Base-by-base conservation (phyloP, 1,139 yeast species). In the Arxiozyma slooffiae region DNA sequence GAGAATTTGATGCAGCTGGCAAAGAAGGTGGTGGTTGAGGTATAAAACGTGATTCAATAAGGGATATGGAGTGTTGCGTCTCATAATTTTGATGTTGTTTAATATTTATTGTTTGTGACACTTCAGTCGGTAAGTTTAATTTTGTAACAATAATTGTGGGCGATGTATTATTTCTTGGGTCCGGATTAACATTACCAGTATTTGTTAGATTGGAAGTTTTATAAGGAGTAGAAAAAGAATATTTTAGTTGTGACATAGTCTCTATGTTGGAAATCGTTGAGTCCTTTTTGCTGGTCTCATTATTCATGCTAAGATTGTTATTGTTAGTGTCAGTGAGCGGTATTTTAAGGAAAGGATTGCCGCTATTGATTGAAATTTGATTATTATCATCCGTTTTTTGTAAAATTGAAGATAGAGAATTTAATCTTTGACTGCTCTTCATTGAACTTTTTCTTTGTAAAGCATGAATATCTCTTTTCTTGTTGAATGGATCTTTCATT, bases 11-110 rank as follows among this genome's bases (percentile, higher is more conserved):
- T 11, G 48, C 42, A 3, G 38, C n/a, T 7, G 54, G 52, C 24
- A 52, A 40, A 11, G 55, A 50, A 17, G 54, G 55, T 21, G 54
- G 54, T 24, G 55, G 51, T 30, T 14, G 36, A 4, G 36, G 36
- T n/a, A 8, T 11, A 30, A 14, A 30, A 30, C n/a, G 36, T 30
- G 36, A 30, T 14, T 14, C 11, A 30, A n/a, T 30, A 30, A n/a
- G 36, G 14, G 36, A 30, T 30, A 30, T 9, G 14, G 4, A 11
- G 14, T 30, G 5, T 14, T 30, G n/a, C 14, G 36, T 30, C n/a
- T 30, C 36, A 30, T 11, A 30, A 11, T 30, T n/a, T 14, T 30
- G 11, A 30, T 30, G 36, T 30, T 30, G 36, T 4, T 30, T 30
- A 6, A 8, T 14, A 30, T 30, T n/a, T 30, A 2, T 2, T 14